These are phyloP conservation scores for Bruguiera gymnorhiza DNA, from an alignment of 345 rosid species.

Conservation along the genomic window DNA sequence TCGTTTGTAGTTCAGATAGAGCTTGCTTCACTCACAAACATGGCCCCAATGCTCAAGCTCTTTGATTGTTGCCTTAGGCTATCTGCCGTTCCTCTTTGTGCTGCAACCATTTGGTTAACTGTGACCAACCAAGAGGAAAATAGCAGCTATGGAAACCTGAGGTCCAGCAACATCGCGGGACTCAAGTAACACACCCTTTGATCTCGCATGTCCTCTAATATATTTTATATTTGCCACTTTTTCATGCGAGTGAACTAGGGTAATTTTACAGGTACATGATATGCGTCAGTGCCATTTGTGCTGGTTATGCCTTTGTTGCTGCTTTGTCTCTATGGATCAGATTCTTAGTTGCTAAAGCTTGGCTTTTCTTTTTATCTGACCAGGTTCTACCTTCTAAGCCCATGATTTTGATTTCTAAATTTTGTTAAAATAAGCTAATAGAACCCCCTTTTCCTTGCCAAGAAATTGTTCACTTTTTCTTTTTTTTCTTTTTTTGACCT, in stretches of 20 bases:
- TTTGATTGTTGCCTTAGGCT: constrained; percentile 67
- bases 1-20: neutral
- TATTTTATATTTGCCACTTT: neutral
- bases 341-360: constrained; percentile 53
- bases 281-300: constrained; percentile 56
- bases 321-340: constrained; percentile 52
- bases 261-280: constrained; percentile 59
- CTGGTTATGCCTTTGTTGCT: constrained; percentile 64
- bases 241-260: neutral
- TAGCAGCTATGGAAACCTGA: constrained; percentile 50
- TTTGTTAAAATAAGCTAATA: no score
- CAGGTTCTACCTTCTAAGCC: constrained; percentile 46
- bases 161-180: constrained; percentile 54
- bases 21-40: neutral
- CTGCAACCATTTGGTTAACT: constrained; percentile 71
- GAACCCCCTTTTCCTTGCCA: no score
- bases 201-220: neutral
- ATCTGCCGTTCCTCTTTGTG: constrained; percentile 68
- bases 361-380: constrained; percentile 84
- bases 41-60: constrained; percentile 45
- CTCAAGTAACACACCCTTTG: constrained; percentile 52
- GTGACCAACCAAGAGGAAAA: constrained; percentile 62
- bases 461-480: no score
- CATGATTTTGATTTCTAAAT: no score
- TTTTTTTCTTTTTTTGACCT: no score